A percentile compares a stretch with the other conserved stretches of the same genome.
Conservation (phyloP, 495 filamentous ascomycete genomes). For the Rhizodiscina lignyota region DNA sequence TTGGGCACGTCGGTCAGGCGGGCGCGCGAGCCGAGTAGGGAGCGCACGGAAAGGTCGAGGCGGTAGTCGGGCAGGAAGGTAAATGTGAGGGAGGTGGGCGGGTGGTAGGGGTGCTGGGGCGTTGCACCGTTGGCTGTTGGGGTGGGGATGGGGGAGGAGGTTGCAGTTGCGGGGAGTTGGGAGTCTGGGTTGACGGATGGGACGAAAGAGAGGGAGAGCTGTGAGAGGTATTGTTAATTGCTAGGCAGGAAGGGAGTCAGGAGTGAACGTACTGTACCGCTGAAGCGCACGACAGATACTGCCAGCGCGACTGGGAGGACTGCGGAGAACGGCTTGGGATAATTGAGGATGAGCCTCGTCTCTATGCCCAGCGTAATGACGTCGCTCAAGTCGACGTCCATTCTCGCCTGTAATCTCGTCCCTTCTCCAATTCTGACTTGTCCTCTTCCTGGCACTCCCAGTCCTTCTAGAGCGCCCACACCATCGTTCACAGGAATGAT, state of each 20-base stretch:
- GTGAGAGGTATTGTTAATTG: constrained; percentile 2
- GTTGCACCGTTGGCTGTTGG: constrained; percentile 4
- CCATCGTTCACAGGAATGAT: constrained; percentile 70
- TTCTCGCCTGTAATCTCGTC: constrained; percentile 68
- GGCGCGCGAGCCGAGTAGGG: constrained; percentile 78
- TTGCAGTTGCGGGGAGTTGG: constrained; percentile 10
- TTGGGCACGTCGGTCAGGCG: constrained; percentile 93
- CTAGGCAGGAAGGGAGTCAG: neutral
- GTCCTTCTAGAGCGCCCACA: constrained; percentile 1
- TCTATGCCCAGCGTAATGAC: constrained; percentile 88
- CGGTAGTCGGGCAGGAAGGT: constrained; percentile 92
- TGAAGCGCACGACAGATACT: constrained; percentile 83
- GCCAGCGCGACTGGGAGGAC: constrained; percentile 87
- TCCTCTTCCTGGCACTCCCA: constrained; percentile 4
- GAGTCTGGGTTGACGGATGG: constrained; percentile 27
- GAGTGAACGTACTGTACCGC: constrained; percentile 41
- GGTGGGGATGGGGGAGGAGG: constrained; percentile 6
- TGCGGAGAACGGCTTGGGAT: constrained; percentile 72
- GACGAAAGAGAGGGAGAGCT: constrained; percentile 73
- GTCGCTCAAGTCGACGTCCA: constrained; percentile 95
- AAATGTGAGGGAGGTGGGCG: constrained; percentile 76
- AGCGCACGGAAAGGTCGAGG: constrained; percentile 79
- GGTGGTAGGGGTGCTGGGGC: constrained; percentile 12
- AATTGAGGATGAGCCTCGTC: constrained; percentile 86
- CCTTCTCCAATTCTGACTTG: constrained; percentile 35